Base-by-base conservation (phyloP, 805 yeast genomes). In the Cyberlindnera xishuangbannaensis region DNA sequence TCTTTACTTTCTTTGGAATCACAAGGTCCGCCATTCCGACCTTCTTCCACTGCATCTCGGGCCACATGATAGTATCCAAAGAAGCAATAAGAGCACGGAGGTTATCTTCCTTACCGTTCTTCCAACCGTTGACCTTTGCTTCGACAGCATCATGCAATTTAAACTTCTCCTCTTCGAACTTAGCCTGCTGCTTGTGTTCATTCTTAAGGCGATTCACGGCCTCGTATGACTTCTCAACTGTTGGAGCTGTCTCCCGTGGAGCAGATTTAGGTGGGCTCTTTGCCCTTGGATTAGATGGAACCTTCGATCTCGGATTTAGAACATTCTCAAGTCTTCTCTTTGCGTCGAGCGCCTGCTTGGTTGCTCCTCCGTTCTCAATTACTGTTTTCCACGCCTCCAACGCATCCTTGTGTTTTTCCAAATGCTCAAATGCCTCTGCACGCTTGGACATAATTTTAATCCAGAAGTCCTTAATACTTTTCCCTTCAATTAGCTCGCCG, bases 1-100 rank as follows among this genome's bases (percentile, higher is more conserved):
- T 64, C 55, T 90, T 90, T 24, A 87, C 97, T 55, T 83, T 87
- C 48, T 87, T 88, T 14, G 95, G 90, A 43, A 88, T 64, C 39
- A 92, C 92, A 39, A 92, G 63, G 36, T 90, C 97, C 4, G 79
- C 68, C 51, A 81, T 57, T 2, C 77, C 56, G 5, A 87, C 78
- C 13, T 71, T 64, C 42, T 70, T 71, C 94, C 92, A 83, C 25
- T 71, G 69, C 2, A 71, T 43, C 28, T 69, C 75, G 10, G 83
- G 77, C 76, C 84, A 76, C 11, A 92, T 58, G 13, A 92, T 69
- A 2, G 61, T 56, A 23, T 83, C 78, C 36, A 92, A 60, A 3
- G 86, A 70, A 2, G 86, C 68, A 20, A 92, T 64, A 36, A 92
- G 65, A 2, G 81, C 82, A 28, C 99, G 69, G 15, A 92, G 61